Evolutionary conservation across 805 yeast genomes (phyloP).

Genomic region (Clavispora vitiphila): DNA sequence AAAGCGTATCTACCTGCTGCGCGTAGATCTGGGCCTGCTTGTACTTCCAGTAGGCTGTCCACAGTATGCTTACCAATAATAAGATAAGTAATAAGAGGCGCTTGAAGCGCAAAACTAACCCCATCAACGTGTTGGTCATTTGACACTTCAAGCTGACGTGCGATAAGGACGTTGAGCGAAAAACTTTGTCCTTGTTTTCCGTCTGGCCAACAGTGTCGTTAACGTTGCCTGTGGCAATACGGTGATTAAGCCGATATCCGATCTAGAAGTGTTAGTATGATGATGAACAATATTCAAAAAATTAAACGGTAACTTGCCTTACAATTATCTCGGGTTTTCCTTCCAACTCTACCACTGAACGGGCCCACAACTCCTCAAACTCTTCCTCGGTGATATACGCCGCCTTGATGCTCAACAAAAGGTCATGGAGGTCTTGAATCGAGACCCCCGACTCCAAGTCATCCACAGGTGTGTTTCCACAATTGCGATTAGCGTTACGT

Average conservation of each 20-base stretch:
- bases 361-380: slow-evolving; percentile 70
- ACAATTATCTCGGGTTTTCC: slow-evolving; percentile 67
- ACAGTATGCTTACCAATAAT: slow-evolving; percentile 4
- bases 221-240: slow-evolving; percentile 23
- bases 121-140: slow-evolving; percentile 46
- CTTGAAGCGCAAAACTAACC: slow-evolving; percentile 26
- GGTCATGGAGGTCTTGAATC: slow-evolving; percentile 46
- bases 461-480: slow-evolving; percentile 46
- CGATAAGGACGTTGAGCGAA: slow-evolving; percentile 70
- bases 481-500: slow-evolving; percentile 58
- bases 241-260: slow-evolving; percentile 16
- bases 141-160: slow-evolving; percentile 56
- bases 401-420: slow-evolving; percentile 43
- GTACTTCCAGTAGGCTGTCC: slow-evolving; percentile 28
- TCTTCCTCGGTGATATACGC: slow-evolving; percentile 53
- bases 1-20: slow-evolving; percentile 40
- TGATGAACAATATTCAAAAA: not conserved
- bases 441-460: slow-evolving; percentile 48
- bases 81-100: slow-evolving; percentile 10
- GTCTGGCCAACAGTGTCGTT: slow-evolving; percentile 36
- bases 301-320: slow-evolving; percentile 58
- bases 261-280: slow-evolving; percentile 26
- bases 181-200: slow-evolving; percentile 45
- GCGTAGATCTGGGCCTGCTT: slow-evolving; percentile 33
- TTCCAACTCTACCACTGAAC: slow-evolving; percentile 56